These are phyloP conservation scores for Aechmea fasciata DNA, from an alignment of 176 grass and related monocot species.

Conservation along the genomic window DNA sequence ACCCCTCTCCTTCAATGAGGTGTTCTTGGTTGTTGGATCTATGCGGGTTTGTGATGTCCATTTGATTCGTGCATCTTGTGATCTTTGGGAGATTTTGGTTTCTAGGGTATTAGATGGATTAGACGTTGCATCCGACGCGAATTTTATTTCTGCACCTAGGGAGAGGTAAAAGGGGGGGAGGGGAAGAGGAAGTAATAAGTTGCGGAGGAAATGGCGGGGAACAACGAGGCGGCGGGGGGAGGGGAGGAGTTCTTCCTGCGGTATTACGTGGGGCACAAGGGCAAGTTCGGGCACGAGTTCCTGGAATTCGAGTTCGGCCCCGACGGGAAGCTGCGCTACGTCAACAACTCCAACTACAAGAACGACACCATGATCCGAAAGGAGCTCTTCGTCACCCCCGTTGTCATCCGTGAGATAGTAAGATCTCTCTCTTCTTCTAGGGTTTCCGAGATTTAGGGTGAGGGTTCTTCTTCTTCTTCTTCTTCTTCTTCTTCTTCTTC, in stretches of 20 bases:
- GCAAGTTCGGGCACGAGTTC: conserved; percentile 99
- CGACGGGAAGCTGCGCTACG: conserved; percentile 96
- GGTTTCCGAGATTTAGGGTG: neutral
- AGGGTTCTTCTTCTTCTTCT: neutral
- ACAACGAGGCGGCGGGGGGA: conserved; percentile 1
- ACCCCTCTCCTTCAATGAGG: neutral
- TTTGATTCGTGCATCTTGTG: no score
- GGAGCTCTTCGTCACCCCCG: conserved; percentile 94
- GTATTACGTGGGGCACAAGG: conserved; percentile 98
- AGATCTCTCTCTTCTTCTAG: conserved; percentile 18
- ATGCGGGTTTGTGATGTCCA: no score
- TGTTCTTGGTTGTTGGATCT: neutral
- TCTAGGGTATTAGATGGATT: no score
- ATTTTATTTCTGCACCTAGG: no score
- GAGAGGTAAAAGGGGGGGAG: no score
- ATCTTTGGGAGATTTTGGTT: no score
- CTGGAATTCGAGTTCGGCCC: conserved; percentile 99
- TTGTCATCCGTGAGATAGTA: conserved; percentile 84
- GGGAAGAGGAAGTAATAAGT: no score
- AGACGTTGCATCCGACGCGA: no score
- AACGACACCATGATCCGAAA: conserved; percentile 99
- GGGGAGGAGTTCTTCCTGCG: conserved; percentile 84
- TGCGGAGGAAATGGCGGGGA: conserved; percentile 14
- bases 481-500: no score
- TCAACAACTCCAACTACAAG: conserved; percentile 99